A percentile compares a stretch with the other conserved stretches of the same genome.
phyloP scores from a whole-genome alignment of 768 basidiomycete genomes.

The Phylloporus sp. region DNA sequence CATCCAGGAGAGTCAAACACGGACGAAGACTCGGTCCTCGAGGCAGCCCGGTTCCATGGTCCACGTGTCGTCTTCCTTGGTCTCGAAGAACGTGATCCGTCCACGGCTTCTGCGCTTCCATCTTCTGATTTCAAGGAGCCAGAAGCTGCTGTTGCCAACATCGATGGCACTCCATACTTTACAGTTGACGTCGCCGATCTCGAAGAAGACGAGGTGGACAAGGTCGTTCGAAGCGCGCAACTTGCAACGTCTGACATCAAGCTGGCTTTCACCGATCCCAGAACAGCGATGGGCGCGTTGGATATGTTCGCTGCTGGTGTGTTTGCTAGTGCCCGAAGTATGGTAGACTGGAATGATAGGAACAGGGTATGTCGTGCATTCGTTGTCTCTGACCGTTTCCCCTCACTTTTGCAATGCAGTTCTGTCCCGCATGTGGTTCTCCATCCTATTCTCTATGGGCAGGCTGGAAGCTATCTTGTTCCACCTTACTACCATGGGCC shows the following conservation, averaged over 20 bases:
- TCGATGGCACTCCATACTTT: conserved; percentile 85
- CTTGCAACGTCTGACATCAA: conserved; percentile 35
- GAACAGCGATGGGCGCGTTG: conserved; percentile 53
- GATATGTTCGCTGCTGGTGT: conserved; percentile 66
- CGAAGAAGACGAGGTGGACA: conserved; percentile 41
- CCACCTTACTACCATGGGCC: conserved; percentile 70
- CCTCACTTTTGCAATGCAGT: conserved; percentile 42
- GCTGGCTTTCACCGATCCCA: conserved; percentile 63
- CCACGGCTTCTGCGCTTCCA: conserved; percentile 49
- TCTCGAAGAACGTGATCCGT: conserved; percentile 54
- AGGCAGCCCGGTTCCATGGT: conserved; percentile 58
- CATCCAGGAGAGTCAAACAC: conserved; percentile 32
- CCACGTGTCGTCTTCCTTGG: conserved; percentile 76
- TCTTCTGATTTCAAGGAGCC: conserved; percentile 64
- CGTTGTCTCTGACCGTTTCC: background rate
- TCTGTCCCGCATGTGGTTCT: conserved; percentile 85
- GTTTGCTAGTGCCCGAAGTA: conserved; percentile 71
- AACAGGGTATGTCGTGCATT: conserved; percentile 57
- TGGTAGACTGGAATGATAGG: conserved; percentile 91
- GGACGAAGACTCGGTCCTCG: conserved; percentile 33
- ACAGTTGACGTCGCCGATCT: conserved; percentile 67
- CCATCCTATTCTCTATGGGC: conserved; percentile 85
- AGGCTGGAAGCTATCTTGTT: conserved; percentile 91
- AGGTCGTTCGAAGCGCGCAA: conserved; percentile 38
- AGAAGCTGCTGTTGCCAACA: conserved; percentile 47